phyloP scores from a whole-genome alignment of 75 land plant species.

The Isoetes taiwanensis region DNA sequence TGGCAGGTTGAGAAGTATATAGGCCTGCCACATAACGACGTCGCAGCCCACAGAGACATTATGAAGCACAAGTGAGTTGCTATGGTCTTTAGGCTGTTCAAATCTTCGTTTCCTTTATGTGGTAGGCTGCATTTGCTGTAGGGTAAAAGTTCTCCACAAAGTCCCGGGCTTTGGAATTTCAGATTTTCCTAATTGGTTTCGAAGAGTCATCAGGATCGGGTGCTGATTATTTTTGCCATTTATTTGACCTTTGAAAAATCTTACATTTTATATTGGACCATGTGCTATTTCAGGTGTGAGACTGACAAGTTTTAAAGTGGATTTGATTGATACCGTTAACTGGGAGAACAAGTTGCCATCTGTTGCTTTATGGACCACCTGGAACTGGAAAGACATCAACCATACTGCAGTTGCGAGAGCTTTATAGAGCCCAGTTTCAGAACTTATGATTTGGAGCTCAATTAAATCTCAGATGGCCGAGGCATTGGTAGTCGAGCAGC shows the following conservation, averaged over 20 bases:
- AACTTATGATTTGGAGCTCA: constrained; percentile 97
- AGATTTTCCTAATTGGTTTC: no score
- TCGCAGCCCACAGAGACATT: constrained; percentile 98
- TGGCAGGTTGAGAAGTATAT: constrained; percentile 98
- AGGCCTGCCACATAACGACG: constrained; percentile 82
- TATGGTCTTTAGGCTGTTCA: neutral
- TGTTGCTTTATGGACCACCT: constrained; percentile 90
- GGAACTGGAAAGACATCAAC: constrained; percentile 99
- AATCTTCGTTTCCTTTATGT: neutral
- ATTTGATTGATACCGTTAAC: constrained; percentile 73
- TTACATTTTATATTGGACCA: no score
- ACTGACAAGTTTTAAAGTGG: no score
- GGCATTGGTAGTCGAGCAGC: constrained; percentile 93
- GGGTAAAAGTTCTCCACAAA: no score
- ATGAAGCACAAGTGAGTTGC: constrained; percentile 69
- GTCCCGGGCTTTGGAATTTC: no score
- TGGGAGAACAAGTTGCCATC: constrained; percentile 82
- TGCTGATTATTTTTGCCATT: neutral
- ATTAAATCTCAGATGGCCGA: constrained; percentile 91
- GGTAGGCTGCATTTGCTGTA: neutral
- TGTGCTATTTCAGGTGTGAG: no score
- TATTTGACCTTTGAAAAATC: neutral
- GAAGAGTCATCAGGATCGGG: no score
- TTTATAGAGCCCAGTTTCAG: constrained; percentile 68
- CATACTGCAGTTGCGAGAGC: constrained; percentile 79